Percentiles rank a stretch among this genome's conserved stretches.
phyloP scores from a whole-genome alignment of 2,329 filamentous ascomycete genomes.

The Exophiala sideris region DNA sequence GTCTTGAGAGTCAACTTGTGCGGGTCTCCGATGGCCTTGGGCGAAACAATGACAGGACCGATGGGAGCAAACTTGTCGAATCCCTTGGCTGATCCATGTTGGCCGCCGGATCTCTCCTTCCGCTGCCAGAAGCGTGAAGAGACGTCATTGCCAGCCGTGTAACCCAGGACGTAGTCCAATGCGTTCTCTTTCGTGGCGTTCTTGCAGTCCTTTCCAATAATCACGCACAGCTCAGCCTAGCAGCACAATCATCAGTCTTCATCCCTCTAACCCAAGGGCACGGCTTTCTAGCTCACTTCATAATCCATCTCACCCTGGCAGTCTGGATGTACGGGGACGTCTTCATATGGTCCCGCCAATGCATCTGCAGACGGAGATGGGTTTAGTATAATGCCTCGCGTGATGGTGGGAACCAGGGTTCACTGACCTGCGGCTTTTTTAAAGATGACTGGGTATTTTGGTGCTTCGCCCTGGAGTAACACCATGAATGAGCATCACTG shows the following conservation, averaged over 20 bases:
- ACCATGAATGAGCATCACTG: neutral
- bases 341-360: conserved; percentile 30
- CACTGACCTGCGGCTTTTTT: conserved; percentile 1
- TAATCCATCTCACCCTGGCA: conserved; percentile 30
- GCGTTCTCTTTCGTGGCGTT: conserved; percentile 46
- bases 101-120: conserved; percentile 51
- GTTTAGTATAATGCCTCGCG: neutral
- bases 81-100: conserved; percentile 57
- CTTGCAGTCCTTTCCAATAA: conserved; percentile 53
- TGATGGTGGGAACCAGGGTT: no score
- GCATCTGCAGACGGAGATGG: neutral
- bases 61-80: conserved; percentile 57
- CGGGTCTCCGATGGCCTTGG: conserved; percentile 31
- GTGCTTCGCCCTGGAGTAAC: neutral
- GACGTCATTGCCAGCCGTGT: conserved; percentile 55
- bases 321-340: conserved; percentile 37
- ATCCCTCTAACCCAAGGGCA: neutral
- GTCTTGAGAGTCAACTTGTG: conserved; percentile 30
- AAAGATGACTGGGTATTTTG: conserved; percentile 1
- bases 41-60: conserved; percentile 49
- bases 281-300: conserved; percentile 1
- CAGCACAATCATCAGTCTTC: neutral
- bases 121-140: conserved; percentile 52
- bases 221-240: conserved; percentile 35
- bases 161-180: conserved; percentile 51